A percentile compares a stretch with the other conserved stretches of the same genome.
Evolutionary conservation across 305 asterid genomes (phyloP).

Genomic region (Fraxinus albicans): DNA sequence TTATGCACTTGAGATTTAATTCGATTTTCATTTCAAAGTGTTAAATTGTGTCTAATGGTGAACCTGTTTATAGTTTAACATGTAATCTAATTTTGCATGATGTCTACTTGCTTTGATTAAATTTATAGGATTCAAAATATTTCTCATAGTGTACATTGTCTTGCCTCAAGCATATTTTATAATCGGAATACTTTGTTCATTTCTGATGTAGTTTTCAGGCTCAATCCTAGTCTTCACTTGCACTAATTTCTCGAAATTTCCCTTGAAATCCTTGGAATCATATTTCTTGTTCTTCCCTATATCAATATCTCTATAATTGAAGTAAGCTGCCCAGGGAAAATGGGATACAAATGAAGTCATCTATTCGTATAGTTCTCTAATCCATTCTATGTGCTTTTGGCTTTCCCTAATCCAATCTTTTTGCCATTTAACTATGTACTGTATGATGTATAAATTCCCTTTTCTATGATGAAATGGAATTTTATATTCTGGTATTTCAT

Average conservation of each 20-base stretch:
- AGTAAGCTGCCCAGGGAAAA: conserved; percentile 25
- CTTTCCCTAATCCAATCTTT: conserved; percentile 16
- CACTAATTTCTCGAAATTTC: conserved; percentile 30
- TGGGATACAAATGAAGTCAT: conserved; percentile 26
- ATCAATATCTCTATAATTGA: conserved; percentile 38
- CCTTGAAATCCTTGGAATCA: conserved; percentile 24
- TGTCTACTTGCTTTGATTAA: too few species aligned
- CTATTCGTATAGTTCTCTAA: background rate
- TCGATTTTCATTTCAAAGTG: background rate
- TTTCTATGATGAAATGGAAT: conserved; percentile 48
- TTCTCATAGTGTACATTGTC: too few species aligned
- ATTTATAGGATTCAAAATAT: background rate
- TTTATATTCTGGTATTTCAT: conserved; percentile 19
- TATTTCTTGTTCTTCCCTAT: conserved; percentile 28
- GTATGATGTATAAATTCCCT: conserved; percentile 41
- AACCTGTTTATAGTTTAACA: background rate
- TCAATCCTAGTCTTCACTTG: conserved; percentile 27
- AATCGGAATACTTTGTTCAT: background rate
- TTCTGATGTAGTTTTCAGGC: background rate
- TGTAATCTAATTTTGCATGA: background rate
- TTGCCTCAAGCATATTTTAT: background rate
- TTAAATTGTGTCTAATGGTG: background rate
- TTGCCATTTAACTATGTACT: conserved; percentile 47
- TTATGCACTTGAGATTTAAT: too few species aligned
- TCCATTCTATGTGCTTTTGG: conserved; percentile 35